Evolutionary conservation across 2,329 filamentous ascomycete genomes (phyloP).

Genomic region (Xylaria sp.): DNA sequence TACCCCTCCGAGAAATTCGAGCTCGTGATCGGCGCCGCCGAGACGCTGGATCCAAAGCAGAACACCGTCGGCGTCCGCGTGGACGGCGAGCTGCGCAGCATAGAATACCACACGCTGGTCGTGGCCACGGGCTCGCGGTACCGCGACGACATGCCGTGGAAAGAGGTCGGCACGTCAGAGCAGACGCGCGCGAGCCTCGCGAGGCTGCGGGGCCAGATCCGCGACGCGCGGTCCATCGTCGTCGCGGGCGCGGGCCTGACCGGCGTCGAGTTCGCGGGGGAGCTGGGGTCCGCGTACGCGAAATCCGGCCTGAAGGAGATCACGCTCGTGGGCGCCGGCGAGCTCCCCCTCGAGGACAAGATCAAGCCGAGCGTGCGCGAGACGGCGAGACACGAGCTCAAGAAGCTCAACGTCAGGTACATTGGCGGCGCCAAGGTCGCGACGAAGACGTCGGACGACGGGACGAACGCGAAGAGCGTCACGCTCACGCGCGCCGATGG

Average conservation of each 20-base stretch:
- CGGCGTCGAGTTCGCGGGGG: slow-evolving; percentile 62
- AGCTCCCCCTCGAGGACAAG: slow-evolving; percentile 53
- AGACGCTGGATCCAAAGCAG: slow-evolving; percentile 53
- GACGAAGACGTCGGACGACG: not conserved
- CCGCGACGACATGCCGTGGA: slow-evolving; percentile 60
- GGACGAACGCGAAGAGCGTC: slow-evolving; percentile 15
- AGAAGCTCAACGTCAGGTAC: slow-evolving; percentile 57
- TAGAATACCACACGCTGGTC: slow-evolving; percentile 63
- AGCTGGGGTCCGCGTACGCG: slow-evolving; percentile 61
- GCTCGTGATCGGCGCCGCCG: slow-evolving; percentile 61
- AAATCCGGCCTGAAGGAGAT: slow-evolving; percentile 56
- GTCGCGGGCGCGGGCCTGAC: slow-evolving; percentile 63
- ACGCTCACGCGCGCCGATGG: slow-evolving; percentile 47
- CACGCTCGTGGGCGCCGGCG: slow-evolving; percentile 54
- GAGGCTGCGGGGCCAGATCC: slow-evolving; percentile 52
- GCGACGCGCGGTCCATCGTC: slow-evolving; percentile 59
- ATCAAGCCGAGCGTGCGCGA: slow-evolving; percentile 53
- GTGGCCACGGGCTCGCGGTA: slow-evolving; percentile 64
- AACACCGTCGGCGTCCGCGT: slow-evolving; percentile 57
- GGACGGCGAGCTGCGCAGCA: slow-evolving; percentile 39
- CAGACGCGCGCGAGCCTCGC: slow-evolving; percentile 55
- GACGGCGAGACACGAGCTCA: slow-evolving; percentile 53
- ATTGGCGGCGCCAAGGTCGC: slow-evolving; percentile 54
- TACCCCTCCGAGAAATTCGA: slow-evolving; percentile 62
- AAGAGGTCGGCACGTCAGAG: slow-evolving; percentile 49